phyloP scores from a whole-genome alignment of 2,329 filamentous ascomycete species.

The Cytospora paraplurivora region DNA sequence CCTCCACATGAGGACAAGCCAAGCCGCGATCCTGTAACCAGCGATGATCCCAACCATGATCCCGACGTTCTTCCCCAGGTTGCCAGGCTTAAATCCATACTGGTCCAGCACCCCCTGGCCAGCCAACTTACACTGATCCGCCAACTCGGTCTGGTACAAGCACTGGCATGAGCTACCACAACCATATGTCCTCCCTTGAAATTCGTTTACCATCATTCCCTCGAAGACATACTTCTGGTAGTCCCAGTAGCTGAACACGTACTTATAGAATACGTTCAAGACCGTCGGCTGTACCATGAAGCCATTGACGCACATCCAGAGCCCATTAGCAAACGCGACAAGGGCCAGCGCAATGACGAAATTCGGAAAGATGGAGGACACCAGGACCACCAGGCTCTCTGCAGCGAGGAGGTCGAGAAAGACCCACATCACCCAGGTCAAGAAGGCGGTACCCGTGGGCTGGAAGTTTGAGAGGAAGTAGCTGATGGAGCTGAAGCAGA shows the following conservation, averaged over 20 bases:
- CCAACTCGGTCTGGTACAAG: slow-evolving; percentile 68
- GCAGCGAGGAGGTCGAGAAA: slow-evolving; percentile 83
- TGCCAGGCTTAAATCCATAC: slow-evolving; percentile 69
- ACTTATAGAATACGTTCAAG: slow-evolving; percentile 82
- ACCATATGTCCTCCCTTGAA: slow-evolving; percentile 63
- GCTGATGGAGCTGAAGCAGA: slow-evolving; percentile 73
- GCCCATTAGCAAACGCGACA: slow-evolving; percentile 81
- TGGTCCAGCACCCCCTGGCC: slow-evolving; percentile 69
- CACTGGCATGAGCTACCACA: slow-evolving; percentile 64
- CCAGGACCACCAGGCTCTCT: slow-evolving; percentile 78
- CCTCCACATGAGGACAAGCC: slow-evolving; percentile 56
- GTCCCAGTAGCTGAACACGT: slow-evolving; percentile 87
- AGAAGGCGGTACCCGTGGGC: slow-evolving; percentile 66
- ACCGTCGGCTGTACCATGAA: slow-evolving; percentile 75
- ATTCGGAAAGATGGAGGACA: slow-evolving; percentile 71
- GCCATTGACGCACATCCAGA: slow-evolving; percentile 87
- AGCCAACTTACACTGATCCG: slow-evolving; percentile 66
- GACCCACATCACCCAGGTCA: slow-evolving; percentile 79
- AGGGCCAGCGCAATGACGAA: slow-evolving; percentile 80
- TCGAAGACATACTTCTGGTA: slow-evolving; percentile 87
- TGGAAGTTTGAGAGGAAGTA: slow-evolving; percentile 83
- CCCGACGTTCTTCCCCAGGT: slow-evolving; percentile 70
- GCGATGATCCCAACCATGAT: slow-evolving; percentile 76
- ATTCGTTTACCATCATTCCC: slow-evolving; percentile 93
- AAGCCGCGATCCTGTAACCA: slow-evolving; percentile 71